Evolutionary conservation across 106 monocot genomes (phyloP).

Genomic region (Chionographis japonica): DNA sequence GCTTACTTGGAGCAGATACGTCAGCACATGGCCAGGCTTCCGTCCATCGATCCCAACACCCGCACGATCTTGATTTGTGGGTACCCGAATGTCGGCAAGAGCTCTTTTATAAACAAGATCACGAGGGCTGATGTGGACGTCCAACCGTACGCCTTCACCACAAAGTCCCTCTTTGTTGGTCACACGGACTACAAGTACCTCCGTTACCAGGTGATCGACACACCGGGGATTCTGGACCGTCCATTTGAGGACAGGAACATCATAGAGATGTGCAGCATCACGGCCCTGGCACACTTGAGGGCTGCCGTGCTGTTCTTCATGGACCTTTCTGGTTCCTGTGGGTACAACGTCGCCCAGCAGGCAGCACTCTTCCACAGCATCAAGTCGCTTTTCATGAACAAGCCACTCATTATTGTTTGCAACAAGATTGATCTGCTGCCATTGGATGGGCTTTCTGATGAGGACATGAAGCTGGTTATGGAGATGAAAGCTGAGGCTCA

Average conservation of each 20-base stretch:
- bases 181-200: constrained; percentile 98
- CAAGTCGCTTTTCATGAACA: constrained; percentile 86
- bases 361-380: constrained; percentile 93
- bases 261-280: constrained; percentile 99
- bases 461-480: constrained; percentile 81
- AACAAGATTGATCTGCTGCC: constrained; percentile 97
- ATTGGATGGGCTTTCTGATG: constrained; percentile 69
- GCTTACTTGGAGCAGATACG: constrained; percentile 90
- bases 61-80: constrained; percentile 90
- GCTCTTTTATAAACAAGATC: constrained; percentile 92
- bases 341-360: constrained; percentile 82
- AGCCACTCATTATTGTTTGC: constrained; percentile 86
- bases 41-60: constrained; percentile 95
- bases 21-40: constrained; percentile 94
- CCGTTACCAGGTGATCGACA: constrained; percentile 97
- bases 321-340: constrained; percentile 95
- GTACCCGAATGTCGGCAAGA: constrained; percentile 98
- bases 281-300: constrained; percentile 75
- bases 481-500: constrained; percentile 87
- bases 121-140: constrained; percentile 97
- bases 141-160: constrained; percentile 97
- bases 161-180: constrained; percentile 91
- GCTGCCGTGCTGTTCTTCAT: constrained; percentile 88
- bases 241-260: constrained; percentile 96
- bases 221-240: constrained; percentile 87